Evolutionary conservation across 208 protist species (phyloP).

Genomic region (Perkinsela sp.): DNA sequence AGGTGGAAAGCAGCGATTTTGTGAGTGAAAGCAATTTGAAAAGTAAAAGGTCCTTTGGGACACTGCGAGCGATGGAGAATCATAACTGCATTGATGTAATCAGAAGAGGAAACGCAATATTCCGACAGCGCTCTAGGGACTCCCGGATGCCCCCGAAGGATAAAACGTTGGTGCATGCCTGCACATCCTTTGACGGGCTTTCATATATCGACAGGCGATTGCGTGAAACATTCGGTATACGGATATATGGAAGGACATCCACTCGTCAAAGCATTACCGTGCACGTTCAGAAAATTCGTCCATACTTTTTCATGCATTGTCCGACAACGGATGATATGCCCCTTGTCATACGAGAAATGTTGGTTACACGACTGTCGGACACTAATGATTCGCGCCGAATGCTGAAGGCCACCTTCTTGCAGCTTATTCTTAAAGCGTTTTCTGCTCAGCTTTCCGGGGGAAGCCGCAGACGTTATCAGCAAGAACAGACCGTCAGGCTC

Average conservation of each 20-base stretch:
- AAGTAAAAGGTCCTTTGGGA: background rate
- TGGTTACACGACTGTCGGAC: background rate
- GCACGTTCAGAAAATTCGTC: background rate
- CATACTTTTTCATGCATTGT: background rate
- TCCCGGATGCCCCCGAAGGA: background rate
- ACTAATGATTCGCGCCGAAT: background rate
- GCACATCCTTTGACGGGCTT: no score
- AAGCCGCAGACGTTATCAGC: no score
- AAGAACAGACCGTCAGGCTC: background rate
- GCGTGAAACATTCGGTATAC: background rate
- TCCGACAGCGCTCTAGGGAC: background rate
- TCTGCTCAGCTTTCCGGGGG: no score
- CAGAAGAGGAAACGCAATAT: background rate
- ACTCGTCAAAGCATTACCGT: background rate
- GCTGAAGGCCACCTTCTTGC: background rate
- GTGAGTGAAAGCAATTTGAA: background rate
- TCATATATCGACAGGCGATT: no score
- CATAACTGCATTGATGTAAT: background rate
- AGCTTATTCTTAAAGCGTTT: background rate
- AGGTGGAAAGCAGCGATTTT: background rate
- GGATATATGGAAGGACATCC: background rate
- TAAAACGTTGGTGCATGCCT: background rate
- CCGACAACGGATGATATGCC: background rate
- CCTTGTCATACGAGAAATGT: background rate
- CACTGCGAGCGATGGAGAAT: background rate